Evolutionary conservation across 768 basidiomycete species (phyloP), one percentile per base, ranked within the genome.

Genomic region (Psilocybe cubensis): DNA sequence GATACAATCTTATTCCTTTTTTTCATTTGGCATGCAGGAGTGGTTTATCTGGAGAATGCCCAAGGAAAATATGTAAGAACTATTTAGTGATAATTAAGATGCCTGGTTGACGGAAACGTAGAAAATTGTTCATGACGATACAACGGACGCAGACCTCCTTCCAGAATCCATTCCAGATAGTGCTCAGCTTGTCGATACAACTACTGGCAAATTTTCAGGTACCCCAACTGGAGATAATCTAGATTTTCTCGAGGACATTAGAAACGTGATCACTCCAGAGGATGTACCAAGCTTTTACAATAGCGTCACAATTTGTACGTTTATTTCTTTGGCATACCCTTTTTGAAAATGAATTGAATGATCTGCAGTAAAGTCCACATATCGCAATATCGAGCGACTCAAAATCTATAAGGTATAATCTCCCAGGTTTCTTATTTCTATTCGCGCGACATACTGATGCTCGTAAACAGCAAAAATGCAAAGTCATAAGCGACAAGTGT

Each of bases 391-490:
- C 20, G 64, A 75, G 58, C 72, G 74, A 54, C 67, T 79, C 52
- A 76, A 77, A 61, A 63, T 79, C 21, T 74, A 76, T 62, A 66
- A 68, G 52, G 77, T 78, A 49, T 21, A 24, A 27, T 29, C n/a
- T 17, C 31, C 9, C 50, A 3, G 17, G 29, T 5, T 67, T 58
- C 18, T 27, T 20, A 33, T 31, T 8, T 25, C 17, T 53, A 21
- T 20, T 31, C 33, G 42, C 35, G 42, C 41, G 38, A 12, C 17
- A 25, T 21, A 47, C 21, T 24, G 50, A 31, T 9, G 6, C 40
- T 29, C 44, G 58, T 21, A 44, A 17, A n/a, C 45, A 78, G 77
- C 68, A 70, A 69, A 73, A 76, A 71, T 79, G 76, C 49, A 51
- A 57, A 28, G 68, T 76, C 45, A 62, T 77, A 54, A 65, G 68